Conservation (phyloP, 2,329 filamentous ascomycete species). For the Cryphonectria naterciae region DNA sequence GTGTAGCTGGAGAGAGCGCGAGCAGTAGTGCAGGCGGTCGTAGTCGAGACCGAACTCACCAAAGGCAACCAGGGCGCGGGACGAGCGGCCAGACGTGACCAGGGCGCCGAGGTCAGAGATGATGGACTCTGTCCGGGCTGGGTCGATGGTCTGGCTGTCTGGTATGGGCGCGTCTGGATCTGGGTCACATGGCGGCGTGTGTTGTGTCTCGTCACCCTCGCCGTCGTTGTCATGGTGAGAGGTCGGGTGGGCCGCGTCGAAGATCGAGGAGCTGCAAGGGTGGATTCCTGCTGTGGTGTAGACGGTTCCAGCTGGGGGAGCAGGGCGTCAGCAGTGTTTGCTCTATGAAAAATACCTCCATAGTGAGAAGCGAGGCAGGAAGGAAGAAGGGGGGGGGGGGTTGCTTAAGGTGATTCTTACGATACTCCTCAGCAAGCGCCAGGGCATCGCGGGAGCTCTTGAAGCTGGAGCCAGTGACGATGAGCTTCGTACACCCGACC, state of each 20-base stretch:
- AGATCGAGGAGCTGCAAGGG: constrained; percentile 82
- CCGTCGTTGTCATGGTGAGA: constrained; percentile 43
- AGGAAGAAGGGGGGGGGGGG: background rate
- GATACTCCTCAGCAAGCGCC: constrained; percentile 72
- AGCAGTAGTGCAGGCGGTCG: constrained; percentile 83
- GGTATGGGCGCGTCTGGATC: constrained; percentile 51
- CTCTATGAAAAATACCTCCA: background rate
- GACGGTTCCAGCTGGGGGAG: constrained; percentile 69
- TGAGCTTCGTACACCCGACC: constrained; percentile 84
- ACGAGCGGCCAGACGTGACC: constrained; percentile 60
- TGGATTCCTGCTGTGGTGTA: constrained; percentile 94
- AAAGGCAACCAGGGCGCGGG: constrained; percentile 71
- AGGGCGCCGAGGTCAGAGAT: constrained; percentile 67
- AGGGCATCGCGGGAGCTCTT: constrained; percentile 76
- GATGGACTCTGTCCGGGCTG: constrained; percentile 49
- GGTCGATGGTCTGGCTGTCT: constrained; percentile 51
- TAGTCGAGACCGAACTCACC: constrained; percentile 98
- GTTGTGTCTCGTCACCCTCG: constrained; percentile 45
- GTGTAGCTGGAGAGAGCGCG: constrained; percentile 77
- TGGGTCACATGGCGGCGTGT: constrained; percentile 58
- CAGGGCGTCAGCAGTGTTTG: constrained; percentile 16
- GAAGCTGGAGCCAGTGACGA: constrained; percentile 91
- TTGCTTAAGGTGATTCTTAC: constrained; percentile 51
- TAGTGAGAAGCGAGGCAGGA: constrained; percentile 3
- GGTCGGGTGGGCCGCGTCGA: constrained; percentile 60